Conservation (phyloP, 2,329 filamentous ascomycete genomes). For the Zarea fungicola region DNA sequence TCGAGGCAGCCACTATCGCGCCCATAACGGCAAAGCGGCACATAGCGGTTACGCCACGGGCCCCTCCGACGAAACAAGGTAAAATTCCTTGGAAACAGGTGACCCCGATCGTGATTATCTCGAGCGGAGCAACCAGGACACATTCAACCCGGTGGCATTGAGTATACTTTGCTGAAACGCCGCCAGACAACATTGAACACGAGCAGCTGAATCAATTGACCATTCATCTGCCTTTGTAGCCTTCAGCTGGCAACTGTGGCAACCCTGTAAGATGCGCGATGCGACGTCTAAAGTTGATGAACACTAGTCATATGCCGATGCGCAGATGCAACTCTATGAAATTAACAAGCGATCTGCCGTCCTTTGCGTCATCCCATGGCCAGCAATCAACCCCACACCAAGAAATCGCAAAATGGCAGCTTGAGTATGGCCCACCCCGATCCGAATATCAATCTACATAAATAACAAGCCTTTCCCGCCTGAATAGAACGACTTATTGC, state of each 20-base stretch:
- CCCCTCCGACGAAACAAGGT: neutral
- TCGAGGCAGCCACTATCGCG: neutral
- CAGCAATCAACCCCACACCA: no score
- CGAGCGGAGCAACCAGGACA: neutral
- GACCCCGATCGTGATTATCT: neutral
- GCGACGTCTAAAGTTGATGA: neutral
- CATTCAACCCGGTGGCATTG: neutral
- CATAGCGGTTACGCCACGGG: slow-evolving; percentile 2
- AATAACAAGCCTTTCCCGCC: neutral
- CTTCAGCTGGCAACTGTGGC: neutral
- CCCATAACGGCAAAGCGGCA: slow-evolving; percentile 6
- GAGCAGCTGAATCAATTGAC: neutral
- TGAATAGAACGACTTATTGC: no score
- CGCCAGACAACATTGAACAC: no score
- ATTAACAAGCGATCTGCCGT: neutral
- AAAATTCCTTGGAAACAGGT: neutral
- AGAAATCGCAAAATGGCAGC: neutral
- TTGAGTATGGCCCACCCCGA: neutral
- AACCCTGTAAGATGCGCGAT: neutral
- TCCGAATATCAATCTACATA: no score
- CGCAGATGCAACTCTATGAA: neutral
- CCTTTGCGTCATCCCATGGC: slow-evolving; percentile 5
- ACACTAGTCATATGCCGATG: neutral
- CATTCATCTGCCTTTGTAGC: neutral
- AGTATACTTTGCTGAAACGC: no score